A percentile compares a stretch with the other conserved stretches of the same genome.
These are phyloP conservation scores for Amphirosellinia nigrospora DNA, from an alignment of 495 filamentous ascomycete species.

Conservation along the genomic window DNA sequence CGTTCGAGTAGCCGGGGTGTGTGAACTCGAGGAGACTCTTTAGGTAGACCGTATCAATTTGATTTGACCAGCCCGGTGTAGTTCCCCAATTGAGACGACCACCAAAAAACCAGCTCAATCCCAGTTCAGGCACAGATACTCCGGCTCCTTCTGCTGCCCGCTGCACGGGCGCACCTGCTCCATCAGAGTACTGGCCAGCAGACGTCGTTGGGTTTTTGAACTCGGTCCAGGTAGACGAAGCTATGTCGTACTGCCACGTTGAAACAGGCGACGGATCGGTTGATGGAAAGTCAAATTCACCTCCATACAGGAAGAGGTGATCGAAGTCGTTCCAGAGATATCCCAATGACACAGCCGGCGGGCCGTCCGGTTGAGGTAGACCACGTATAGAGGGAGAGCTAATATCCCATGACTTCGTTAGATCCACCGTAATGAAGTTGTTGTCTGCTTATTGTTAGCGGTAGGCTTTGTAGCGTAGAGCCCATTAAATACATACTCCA, in stretches of 20 bases:
- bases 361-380: slow-evolving; percentile 69
- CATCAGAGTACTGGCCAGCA: slow-evolving; percentile 61
- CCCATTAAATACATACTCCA: slow-evolving; percentile 62
- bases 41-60: slow-evolving; percentile 66
- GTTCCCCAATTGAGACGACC: slow-evolving; percentile 73
- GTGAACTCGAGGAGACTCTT: slow-evolving; percentile 79
- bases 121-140: slow-evolving; percentile 68
- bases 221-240: slow-evolving; percentile 64
- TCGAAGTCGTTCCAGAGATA: slow-evolving; percentile 74
- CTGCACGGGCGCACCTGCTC: slow-evolving; percentile 59
- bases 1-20: slow-evolving; percentile 67
- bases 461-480: no score
- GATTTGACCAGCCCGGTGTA: slow-evolving; percentile 70
- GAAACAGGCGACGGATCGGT: slow-evolving; percentile 59
- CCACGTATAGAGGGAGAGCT: slow-evolving; percentile 63
- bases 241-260: slow-evolving; percentile 71
- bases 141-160: slow-evolving; percentile 75
- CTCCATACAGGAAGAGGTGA: slow-evolving; percentile 74
- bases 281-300: slow-evolving; percentile 66
- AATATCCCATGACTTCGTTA: slow-evolving; percentile 72
- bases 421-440: slow-evolving; percentile 68
- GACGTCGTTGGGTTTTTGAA: slow-evolving; percentile 60
- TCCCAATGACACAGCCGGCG: slow-evolving; percentile 71
- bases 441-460: slow-evolving; percentile 60
- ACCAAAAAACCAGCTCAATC: slow-evolving; percentile 76